Conservation (phyloP, 2,329 filamentous ascomycete genomes). For the Fusarium tanahbumbuense region DNA sequence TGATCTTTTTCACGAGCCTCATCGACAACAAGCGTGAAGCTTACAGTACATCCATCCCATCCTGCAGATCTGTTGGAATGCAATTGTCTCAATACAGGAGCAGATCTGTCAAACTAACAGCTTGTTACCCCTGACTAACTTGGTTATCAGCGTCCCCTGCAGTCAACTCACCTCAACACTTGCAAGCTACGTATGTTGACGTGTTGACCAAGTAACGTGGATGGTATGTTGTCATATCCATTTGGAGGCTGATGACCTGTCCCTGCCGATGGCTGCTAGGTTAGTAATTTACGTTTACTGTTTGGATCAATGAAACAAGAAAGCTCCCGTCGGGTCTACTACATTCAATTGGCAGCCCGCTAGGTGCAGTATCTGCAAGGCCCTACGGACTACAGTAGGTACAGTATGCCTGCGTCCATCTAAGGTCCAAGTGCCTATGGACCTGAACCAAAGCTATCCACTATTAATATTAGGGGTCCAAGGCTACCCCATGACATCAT, state of each 20-base stretch:
- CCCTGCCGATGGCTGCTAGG: not conserved
- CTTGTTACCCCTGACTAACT: constrained; percentile 19
- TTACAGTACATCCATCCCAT: not conserved
- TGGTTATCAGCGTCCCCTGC: not conserved
- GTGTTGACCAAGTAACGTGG: constrained; percentile 26
- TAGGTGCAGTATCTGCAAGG: not conserved
- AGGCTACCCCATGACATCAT: constrained; percentile 8
- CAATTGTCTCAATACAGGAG: not conserved
- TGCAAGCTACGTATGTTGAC: not conserved
- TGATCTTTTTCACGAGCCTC: not conserved
- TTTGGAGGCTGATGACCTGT: not conserved
- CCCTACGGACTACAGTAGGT: not conserved
- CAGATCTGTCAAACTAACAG: not conserved
- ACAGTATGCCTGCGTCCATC: not conserved
- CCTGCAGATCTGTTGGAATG: constrained; percentile 22
- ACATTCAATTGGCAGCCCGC: not conserved
- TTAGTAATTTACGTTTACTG: not conserved
- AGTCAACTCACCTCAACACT: constrained; percentile 3
- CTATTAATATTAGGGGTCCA: constrained; percentile 3
- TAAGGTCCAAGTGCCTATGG: constrained; percentile 3
- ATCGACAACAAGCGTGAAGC: constrained; percentile 16
- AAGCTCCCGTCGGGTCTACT: too few relatives aligned
- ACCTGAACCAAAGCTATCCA: not conserved
- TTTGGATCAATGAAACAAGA: not conserved
- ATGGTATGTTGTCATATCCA: not conserved